Conservation (phyloP, 2,329 filamentous ascomycete species). For the Fusarium nematophilum region DNA sequence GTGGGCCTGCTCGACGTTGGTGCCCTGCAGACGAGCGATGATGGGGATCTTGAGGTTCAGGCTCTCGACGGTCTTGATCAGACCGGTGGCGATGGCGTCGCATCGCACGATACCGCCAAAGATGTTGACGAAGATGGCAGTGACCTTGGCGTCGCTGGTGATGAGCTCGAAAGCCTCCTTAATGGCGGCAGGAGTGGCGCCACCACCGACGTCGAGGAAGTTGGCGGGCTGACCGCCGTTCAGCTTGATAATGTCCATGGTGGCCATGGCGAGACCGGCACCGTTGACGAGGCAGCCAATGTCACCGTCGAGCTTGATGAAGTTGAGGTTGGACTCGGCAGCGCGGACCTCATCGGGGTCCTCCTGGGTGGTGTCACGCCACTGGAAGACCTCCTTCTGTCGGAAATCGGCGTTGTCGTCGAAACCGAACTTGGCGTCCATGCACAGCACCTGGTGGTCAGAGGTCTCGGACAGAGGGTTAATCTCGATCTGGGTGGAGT, state of each 20-base stretch:
- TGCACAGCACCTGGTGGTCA: slow-evolving; percentile 97
- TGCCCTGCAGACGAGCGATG: slow-evolving; percentile 96
- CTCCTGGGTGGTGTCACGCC: slow-evolving; percentile 95
- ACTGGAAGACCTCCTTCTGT: slow-evolving; percentile 94
- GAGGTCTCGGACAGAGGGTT: slow-evolving; percentile 98
- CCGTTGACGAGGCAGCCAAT: slow-evolving; percentile 99
- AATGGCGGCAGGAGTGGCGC: slow-evolving; percentile 96
- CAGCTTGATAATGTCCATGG: slow-evolving; percentile 99
- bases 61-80: slow-evolving; percentile 93
- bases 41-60: slow-evolving; percentile 98
- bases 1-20: slow-evolving; percentile 96
- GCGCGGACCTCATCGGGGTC: slow-evolving; percentile 98
- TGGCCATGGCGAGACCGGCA: slow-evolving; percentile 98
- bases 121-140: slow-evolving; percentile 99
- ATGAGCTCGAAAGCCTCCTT: slow-evolving; percentile 98
- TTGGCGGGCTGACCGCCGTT: slow-evolving; percentile 97
- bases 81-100: slow-evolving; percentile 94
- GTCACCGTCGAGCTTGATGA: slow-evolving; percentile 99
- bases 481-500: slow-evolving; percentile 99
- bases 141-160: slow-evolving; percentile 97
- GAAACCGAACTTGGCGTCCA: slow-evolving; percentile 99
- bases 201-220: slow-evolving; percentile 98
- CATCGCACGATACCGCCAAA: slow-evolving; percentile 99
- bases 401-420: slow-evolving; percentile 99
- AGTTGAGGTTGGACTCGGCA: slow-evolving; percentile 94